These are phyloP conservation scores for Calonectria pseudoreteaudii DNA, from an alignment of 2,329 filamentous ascomycete species.

Conservation along the genomic window DNA sequence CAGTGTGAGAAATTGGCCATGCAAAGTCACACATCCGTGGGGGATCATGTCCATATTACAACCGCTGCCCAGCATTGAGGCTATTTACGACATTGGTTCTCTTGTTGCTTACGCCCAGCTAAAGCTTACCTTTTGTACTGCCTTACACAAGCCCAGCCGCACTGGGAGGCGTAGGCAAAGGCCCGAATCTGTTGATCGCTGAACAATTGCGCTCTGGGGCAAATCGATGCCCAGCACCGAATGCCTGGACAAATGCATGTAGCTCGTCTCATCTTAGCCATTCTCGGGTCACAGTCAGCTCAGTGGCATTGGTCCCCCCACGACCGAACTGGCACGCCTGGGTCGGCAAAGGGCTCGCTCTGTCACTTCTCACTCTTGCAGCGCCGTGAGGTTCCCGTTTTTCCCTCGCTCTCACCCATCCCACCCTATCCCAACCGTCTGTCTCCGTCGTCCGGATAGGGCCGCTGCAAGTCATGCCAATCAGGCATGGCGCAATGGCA, in stretches of 20 bases:
- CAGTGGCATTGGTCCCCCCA: not conserved
- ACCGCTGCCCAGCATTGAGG: slow-evolving; percentile 14
- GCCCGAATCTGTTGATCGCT: slow-evolving; percentile 16
- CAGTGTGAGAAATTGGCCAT: not conserved
- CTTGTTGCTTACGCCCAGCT: slow-evolving; percentile 10
- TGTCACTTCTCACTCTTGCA: slow-evolving; percentile 1
- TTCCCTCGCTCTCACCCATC: slow-evolving; percentile 5
- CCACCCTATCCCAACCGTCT: slow-evolving; percentile 20
- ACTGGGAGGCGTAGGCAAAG: slow-evolving; percentile 23
- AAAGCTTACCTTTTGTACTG: not conserved
- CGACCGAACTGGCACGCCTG: not conserved
- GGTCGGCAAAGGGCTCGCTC: not conserved
- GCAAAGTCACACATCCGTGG: slow-evolving; percentile 3
- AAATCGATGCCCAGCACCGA: slow-evolving; percentile 1
- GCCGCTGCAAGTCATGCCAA: slow-evolving; percentile 45
- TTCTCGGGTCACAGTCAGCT: slow-evolving; percentile 12
- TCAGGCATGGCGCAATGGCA: slow-evolving; percentile 38
- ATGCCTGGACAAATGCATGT: not conserved
- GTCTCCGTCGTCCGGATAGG: slow-evolving; percentile 39
- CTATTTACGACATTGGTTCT: slow-evolving; percentile 11
- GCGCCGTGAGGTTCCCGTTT: not conserved
- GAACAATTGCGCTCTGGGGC: not conserved
- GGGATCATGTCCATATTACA: not conserved
- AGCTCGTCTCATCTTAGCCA: slow-evolving; percentile 7
- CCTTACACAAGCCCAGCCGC: not conserved